A percentile compares a stretch with the other conserved stretches of the same genome.
These are phyloP conservation scores for Schizochytrium sp. DNA, from an alignment of 108 stramenopile genomes.

Conservation along the genomic window DNA sequence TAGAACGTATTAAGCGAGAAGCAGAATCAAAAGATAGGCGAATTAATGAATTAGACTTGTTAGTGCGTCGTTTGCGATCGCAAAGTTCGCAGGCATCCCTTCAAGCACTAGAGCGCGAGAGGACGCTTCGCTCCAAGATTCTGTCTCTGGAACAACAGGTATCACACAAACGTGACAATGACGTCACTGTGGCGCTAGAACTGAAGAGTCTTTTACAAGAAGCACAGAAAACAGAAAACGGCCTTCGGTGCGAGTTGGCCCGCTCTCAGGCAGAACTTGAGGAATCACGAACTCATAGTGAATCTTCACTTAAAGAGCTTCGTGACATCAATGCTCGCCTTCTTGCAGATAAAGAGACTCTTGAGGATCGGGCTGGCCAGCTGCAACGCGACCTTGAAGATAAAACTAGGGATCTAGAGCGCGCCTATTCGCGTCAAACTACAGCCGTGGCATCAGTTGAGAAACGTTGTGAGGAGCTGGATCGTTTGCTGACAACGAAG, in stretches of 20 bases:
- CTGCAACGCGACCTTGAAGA: slow-evolving; percentile 5
- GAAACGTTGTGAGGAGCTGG: not conserved
- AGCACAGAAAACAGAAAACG: slow-evolving; percentile 25
- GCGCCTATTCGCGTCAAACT: not conserved
- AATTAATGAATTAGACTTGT: not conserved
- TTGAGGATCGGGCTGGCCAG: slow-evolving; percentile 14
- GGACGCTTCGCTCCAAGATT: slow-evolving; percentile 10
- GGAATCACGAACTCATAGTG: not conserved
- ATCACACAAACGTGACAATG: slow-evolving; percentile 17
- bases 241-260: not conserved
- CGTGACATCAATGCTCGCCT: not conserved
- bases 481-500: not conserved
- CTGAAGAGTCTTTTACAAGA: slow-evolving; percentile 15
- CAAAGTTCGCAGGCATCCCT: slow-evolving; percentile 28
- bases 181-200: not conserved
- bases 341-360: slow-evolving; percentile 19
- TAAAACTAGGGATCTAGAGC: slow-evolving; percentile 35
- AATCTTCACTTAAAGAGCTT: not conserved
- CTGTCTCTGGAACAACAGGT: slow-evolving; percentile 12
- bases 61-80: not conserved
- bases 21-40: slow-evolving; percentile 36
- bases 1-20: not conserved
- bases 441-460: not conserved
- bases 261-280: slow-evolving; percentile 41
- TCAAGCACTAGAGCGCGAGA: slow-evolving; percentile 55